phyloP scores from a whole-genome alignment of 345 rosid species.

The Pugionium cornutum region DNA sequence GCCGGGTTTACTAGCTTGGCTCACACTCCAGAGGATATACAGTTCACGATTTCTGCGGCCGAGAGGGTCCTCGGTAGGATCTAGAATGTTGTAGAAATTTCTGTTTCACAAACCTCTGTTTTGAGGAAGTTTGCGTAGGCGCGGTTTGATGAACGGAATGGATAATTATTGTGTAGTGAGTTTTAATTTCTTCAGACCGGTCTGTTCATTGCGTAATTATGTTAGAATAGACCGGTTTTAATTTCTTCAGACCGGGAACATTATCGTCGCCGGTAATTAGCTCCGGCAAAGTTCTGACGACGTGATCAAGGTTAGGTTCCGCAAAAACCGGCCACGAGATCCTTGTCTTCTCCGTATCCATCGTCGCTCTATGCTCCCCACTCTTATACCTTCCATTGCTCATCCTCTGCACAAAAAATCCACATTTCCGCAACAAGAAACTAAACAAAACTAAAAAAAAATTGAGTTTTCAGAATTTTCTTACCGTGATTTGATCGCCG shows the following conservation, averaged over 20 bases:
- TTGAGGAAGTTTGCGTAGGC: neutral
- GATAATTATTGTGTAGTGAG: conserved; percentile 24
- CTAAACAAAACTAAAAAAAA: no score
- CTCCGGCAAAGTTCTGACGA: conserved; percentile 56
- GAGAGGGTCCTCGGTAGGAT: conserved; percentile 70
- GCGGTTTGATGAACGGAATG: conserved; percentile 7
- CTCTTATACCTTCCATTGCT: conserved; percentile 65
- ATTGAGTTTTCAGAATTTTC: no score
- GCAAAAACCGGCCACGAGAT: conserved; percentile 88
- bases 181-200: neutral
- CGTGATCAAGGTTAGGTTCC: conserved; percentile 61
- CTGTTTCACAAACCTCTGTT: conserved; percentile 7
- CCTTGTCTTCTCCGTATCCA: conserved; percentile 55
- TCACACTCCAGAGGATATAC: conserved; percentile 71
- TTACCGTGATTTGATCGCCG: conserved; percentile 67
- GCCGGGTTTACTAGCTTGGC: conserved; percentile 97
- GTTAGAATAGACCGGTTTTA: no score
- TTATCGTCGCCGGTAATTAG: conserved; percentile 39
- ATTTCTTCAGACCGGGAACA: no score
- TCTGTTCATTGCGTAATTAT: no score
- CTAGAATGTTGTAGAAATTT: conserved; percentile 41
- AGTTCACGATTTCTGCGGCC: conserved; percentile 72
- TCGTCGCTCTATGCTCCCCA: conserved; percentile 58
- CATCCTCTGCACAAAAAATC: conserved; percentile 46
- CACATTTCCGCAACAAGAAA: no score